Percentiles rank a stretch among this genome's conserved stretches.
These are phyloP conservation scores for Xylaria scruposa DNA, from an alignment of 495 filamentous ascomycete species.

Conservation along the genomic window DNA sequence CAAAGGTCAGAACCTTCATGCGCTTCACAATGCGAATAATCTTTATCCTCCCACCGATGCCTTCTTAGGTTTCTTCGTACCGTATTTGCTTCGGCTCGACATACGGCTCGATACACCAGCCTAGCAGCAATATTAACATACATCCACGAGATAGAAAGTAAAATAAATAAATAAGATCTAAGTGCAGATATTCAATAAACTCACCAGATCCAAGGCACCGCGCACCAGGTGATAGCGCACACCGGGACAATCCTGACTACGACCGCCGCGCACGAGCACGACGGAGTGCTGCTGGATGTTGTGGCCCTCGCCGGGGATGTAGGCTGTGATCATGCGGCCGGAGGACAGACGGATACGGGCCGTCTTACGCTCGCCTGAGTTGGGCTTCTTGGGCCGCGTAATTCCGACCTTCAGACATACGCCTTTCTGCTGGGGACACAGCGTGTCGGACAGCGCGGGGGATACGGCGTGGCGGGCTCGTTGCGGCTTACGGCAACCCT, in stretches of 20 bases:
- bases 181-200: conserved; percentile 39
- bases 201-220: conserved; percentile 92
- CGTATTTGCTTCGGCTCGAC: conserved; percentile 91
- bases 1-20: background rate
- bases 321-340: conserved; percentile 84
- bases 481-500: conserved; percentile 78
- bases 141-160: background rate
- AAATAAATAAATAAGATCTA: background rate
- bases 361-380: conserved; percentile 93
- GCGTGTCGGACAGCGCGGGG: conserved; percentile 73
- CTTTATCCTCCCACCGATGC: conserved; percentile 51
- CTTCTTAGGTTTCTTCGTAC: conserved; percentile 97
- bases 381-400: conserved; percentile 97
- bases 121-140: conserved; percentile 51
- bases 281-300: conserved; percentile 99
- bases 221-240: conserved; percentile 94
- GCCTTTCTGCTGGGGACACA: conserved; percentile 85
- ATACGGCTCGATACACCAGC: conserved; percentile 87
- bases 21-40: background rate
- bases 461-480: conserved; percentile 82
- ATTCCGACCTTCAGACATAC: conserved; percentile 92
- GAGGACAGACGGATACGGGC: conserved; percentile 86
- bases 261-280: conserved; percentile 87
- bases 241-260: conserved; percentile 96
- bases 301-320: conserved; percentile 97